Evolutionary conservation across 192 early-diverging fungal genomes (phyloP), one percentile per base, ranked within the genome.

Genomic region (Polychytrium aggregatum): DNA sequence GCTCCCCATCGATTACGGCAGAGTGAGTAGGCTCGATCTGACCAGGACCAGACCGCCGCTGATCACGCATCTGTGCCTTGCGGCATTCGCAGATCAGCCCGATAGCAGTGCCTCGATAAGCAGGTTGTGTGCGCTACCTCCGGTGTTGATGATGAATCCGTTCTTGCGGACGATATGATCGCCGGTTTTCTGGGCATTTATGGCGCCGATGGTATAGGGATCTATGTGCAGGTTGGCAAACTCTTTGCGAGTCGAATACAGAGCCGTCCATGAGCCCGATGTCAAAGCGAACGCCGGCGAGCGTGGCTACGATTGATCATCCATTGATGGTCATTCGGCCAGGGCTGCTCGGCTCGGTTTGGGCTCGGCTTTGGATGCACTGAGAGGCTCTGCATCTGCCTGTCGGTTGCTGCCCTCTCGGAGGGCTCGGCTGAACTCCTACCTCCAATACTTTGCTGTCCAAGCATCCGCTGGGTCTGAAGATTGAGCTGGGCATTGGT

Each of bases 401-500:
- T n/a, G n/a, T n/a, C n/a, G n/a, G n/a, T n/a, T n/a, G n/a, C n/a
- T n/a, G n/a, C n/a, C n/a, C n/a, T n/a, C n/a, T n/a, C n/a, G n/a
- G n/a, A n/a, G n/a, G n/a, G n/a, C 13, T n/a, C 14, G 22, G 13
- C 43, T 10, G n/a, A 9, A n/a, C 24, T 11, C 38, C 10, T 78
- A 85, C 82, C 82, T 47, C 85, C 90, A 4, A 88, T 93, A 66
- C 86, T 89, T 57, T 97, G 92, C 58, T 97, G 91, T 0, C 92
- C 92, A 1, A 97, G 75, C 75, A 97, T 78, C 28, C 92, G 71
- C 60, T 97, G 92, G 17, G 85, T 80, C 53, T 97, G 92, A 33
- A 97, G 60, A 68, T 97, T 95, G 83, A 94, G 87, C 65, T 97
- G 92, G 7, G 92, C 88, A 48, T 88, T 92, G n/a, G 88, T 94